These are phyloP conservation scores for Verticillium longisporum DNA, from an alignment of 2,329 filamentous ascomycete species.

Conservation along the genomic window DNA sequence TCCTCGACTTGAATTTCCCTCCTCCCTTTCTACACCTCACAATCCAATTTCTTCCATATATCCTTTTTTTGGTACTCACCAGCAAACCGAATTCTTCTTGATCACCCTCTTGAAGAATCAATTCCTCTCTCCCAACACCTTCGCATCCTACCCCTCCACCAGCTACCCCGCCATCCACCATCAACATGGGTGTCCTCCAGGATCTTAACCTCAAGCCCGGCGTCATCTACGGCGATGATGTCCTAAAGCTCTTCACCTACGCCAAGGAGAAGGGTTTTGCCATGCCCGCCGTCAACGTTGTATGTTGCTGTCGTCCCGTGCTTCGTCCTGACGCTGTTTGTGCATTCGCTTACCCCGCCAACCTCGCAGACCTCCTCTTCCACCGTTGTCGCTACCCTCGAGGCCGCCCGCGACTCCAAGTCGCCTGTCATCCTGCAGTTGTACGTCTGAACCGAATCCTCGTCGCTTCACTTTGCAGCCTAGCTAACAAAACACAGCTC, in stretches of 20 bases:
- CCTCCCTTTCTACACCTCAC: background rate
- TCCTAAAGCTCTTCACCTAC: slow-evolving; percentile 73
- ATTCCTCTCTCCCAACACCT: background rate
- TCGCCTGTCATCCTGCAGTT: slow-evolving; percentile 89
- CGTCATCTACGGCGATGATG: slow-evolving; percentile 48
- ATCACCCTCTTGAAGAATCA: background rate
- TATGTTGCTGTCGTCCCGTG: slow-evolving; percentile 5
- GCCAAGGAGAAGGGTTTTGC: slow-evolving; percentile 82
- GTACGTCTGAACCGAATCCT: slow-evolving; percentile 6
- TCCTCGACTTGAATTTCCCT: background rate
- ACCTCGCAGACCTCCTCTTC: slow-evolving; percentile 61
- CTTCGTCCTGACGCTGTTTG: background rate
- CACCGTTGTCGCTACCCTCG: slow-evolving; percentile 77
- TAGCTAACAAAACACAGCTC: slow-evolving; percentile 31
- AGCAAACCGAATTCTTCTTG: background rate
- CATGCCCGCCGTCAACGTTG: slow-evolving; percentile 84
- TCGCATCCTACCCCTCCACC: background rate
- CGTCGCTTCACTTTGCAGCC: background rate
- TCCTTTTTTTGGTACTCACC: background rate
- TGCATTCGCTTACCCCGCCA: background rate
- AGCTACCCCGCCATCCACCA: background rate
- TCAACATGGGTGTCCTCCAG: slow-evolving; percentile 22
- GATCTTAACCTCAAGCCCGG: slow-evolving; percentile 45
- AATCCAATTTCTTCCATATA: background rate
- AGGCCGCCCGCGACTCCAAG: slow-evolving; percentile 90